phyloP scores from a whole-genome alignment of 2,329 filamentous ascomycete genomes.

The Furcasterigmium furcatum region DNA sequence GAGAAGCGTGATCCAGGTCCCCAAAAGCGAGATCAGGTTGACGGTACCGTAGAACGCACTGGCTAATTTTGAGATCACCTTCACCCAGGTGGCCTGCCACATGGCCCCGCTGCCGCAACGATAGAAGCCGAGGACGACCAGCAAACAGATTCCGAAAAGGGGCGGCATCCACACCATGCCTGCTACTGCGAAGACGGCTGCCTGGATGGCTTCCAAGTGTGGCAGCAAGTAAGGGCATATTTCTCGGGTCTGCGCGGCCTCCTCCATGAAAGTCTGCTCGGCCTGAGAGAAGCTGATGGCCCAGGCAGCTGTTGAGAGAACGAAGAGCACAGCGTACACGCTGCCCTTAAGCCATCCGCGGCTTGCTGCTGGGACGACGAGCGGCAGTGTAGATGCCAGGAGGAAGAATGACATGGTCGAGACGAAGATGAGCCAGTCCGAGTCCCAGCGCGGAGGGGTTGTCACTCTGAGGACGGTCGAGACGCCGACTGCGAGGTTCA shows the following conservation, averaged over 20 bases:
- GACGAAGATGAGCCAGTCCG: conserved; percentile 4
- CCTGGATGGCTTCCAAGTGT: neutral
- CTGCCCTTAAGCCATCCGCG: conserved; percentile 4
- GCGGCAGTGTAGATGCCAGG: conserved; percentile 6
- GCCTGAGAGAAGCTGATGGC: conserved; percentile 3
- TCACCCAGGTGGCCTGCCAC: conserved; percentile 7
- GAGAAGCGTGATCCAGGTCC: conserved; percentile 3
- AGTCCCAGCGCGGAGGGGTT: neutral
- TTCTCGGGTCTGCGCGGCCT: neutral
- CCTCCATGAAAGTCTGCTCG: neutral
- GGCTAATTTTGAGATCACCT: neutral
- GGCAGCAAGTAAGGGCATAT: conserved; percentile 4
- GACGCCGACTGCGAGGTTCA: conserved; percentile 4
- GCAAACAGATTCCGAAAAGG: conserved; percentile 8
- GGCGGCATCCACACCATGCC: conserved; percentile 11
- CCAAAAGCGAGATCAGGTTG: conserved; percentile 10
- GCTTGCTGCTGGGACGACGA: conserved; percentile 2
- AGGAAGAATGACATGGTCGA: conserved; percentile 5
- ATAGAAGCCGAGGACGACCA: conserved; percentile 7
- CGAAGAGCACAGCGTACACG: conserved; percentile 1
- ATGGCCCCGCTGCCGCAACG: conserved; percentile 7
- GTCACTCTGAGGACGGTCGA: conserved; percentile 2
- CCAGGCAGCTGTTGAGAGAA: conserved; percentile 5
- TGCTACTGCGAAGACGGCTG: conserved; percentile 8
- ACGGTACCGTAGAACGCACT: conserved; percentile 2